phyloP scores from a whole-genome alignment of 371 early-diverging fungal genomes.

The Nematocida sp. region DNA sequence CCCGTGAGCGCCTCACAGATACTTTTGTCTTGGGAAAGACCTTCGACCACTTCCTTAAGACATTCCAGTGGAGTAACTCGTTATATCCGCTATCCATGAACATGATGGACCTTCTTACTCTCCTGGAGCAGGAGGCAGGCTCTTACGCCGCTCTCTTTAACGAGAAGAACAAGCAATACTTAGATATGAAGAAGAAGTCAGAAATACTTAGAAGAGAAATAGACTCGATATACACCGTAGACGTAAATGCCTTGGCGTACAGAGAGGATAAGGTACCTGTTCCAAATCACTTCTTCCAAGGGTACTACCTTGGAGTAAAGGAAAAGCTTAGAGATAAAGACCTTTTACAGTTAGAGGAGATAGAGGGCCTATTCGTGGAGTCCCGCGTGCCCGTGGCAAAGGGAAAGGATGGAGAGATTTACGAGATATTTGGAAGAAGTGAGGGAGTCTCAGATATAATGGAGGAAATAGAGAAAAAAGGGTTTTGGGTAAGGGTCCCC shows the following conservation, averaged over 20 bases:
- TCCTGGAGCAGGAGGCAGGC: conserved; percentile 24
- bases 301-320: conserved; percentile 46
- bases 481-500: not conserved
- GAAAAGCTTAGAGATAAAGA: conserved; percentile 44
- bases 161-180: conserved; percentile 25
- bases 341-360: not conserved
- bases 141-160: conserved; percentile 11
- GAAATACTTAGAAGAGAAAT: too few species aligned
- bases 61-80: conserved; percentile 30
- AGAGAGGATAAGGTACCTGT: not conserved
- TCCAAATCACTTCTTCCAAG: conserved; percentile 18
- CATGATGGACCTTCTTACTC: conserved; percentile 21
- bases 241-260: conserved; percentile 26
- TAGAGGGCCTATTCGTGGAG: conserved; percentile 43
- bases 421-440: conserved; percentile 23
- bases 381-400: conserved; percentile 25
- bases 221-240: not conserved
- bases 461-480: conserved; percentile 6
- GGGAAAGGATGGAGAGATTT: conserved; percentile 42
- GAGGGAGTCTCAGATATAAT: conserved; percentile 8
- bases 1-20: not conserved
- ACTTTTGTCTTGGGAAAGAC: conserved; percentile 29
- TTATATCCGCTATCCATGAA: conserved; percentile 20
- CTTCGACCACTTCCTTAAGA: conserved; percentile 50
- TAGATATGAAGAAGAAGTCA: conserved; percentile 20